These are phyloP conservation scores for Metschnikowia reukaufii DNA, from an alignment of 805 yeast genomes.

Conservation along the genomic window DNA sequence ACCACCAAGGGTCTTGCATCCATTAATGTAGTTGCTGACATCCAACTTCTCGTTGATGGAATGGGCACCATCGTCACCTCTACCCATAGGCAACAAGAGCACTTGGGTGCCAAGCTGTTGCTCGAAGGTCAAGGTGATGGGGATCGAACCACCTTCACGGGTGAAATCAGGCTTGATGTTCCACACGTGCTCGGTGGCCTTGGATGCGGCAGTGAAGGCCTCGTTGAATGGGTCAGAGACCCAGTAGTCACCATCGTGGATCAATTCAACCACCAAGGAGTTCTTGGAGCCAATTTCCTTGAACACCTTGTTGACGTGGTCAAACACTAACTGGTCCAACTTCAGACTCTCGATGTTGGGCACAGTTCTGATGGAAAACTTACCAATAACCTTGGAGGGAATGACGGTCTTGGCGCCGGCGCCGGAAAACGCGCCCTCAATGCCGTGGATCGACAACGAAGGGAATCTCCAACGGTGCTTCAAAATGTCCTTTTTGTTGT, in stretches of 20 bases:
- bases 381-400: slow-evolving; percentile 91
- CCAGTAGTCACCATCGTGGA: slow-evolving; percentile 98
- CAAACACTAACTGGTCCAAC: slow-evolving; percentile 73
- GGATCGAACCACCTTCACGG: slow-evolving; percentile 99
- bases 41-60: slow-evolving; percentile 95
- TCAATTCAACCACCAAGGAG: slow-evolving; percentile 64
- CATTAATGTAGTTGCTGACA: slow-evolving; percentile 84
- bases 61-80: slow-evolving; percentile 99
- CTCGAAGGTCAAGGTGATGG: slow-evolving; percentile 93
- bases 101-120: slow-evolving; percentile 82
- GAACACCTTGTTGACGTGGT: slow-evolving; percentile 67
- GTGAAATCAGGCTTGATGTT: slow-evolving; percentile 94
- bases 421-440: slow-evolving; percentile 95
- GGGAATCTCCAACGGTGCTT: slow-evolving; percentile 99
- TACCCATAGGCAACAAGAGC: slow-evolving; percentile 92
- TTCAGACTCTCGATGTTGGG: slow-evolving; percentile 85
- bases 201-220: slow-evolving; percentile 88
- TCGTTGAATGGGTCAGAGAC: slow-evolving; percentile 90
- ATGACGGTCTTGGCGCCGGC: slow-evolving; percentile 98
- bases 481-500: slow-evolving; percentile 77
- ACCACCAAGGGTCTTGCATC: slow-evolving; percentile 90
- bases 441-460: slow-evolving; percentile 91
- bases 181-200: slow-evolving; percentile 95
- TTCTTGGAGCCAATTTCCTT: slow-evolving; percentile 74
- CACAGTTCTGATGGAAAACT: slow-evolving; percentile 95